Conservation (phyloP, 192 early-diverging fungal species). For the Backusella morwellensis region DNA sequence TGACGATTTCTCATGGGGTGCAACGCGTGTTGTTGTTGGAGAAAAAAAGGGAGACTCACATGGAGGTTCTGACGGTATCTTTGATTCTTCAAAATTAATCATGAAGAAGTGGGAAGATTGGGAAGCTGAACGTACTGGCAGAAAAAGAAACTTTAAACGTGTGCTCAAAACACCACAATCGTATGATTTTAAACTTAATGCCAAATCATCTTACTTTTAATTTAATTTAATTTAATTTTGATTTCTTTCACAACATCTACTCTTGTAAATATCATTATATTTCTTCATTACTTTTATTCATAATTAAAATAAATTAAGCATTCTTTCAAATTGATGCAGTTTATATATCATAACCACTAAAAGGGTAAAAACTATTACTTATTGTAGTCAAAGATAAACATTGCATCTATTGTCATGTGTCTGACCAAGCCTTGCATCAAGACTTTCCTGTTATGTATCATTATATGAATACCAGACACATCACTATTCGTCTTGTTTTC, state of each 20-base stretch:
- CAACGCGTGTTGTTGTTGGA: conserved; percentile 71
- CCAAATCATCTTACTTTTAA: background rate
- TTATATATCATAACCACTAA: too few species aligned
- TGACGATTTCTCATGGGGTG: conserved; percentile 89
- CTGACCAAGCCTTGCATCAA: too few species aligned
- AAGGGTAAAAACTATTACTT: too few species aligned
- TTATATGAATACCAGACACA: too few species aligned
- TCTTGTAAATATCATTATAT: background rate
- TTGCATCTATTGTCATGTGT: too few species aligned
- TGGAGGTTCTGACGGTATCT: conserved; percentile 65
- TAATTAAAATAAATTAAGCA: too few species aligned
- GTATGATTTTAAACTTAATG: background rate
- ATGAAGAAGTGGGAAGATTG: conserved; percentile 63
- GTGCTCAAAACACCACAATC: background rate
- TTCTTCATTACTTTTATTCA: background rate
- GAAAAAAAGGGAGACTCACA: conserved; percentile 71
- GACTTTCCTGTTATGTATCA: too few species aligned
- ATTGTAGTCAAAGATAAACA: too few species aligned
- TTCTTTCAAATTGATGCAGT: too few species aligned
- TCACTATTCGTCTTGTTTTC: too few species aligned
- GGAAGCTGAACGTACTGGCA: conserved; percentile 48
- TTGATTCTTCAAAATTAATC: conserved; percentile 57
- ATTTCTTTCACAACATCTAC: background rate
- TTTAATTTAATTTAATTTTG: background rate
- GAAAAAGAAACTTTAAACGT: background rate